phyloP scores from a whole-genome alignment of 176 grass and related monocot genomes.

The Triticum timopheevii region DNA sequence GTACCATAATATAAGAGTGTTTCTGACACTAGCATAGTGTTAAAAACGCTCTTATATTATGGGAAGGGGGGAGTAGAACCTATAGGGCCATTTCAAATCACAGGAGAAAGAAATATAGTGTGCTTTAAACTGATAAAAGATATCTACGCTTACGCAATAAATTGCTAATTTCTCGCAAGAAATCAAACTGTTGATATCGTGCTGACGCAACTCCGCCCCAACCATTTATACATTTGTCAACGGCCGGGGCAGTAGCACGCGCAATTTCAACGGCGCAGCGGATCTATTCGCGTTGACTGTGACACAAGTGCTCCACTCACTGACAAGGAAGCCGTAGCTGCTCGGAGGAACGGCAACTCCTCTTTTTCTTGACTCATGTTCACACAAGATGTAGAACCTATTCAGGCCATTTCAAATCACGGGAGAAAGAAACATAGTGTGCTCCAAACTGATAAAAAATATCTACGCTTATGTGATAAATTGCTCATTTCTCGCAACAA shows the following conservation, averaged over 20 bases:
- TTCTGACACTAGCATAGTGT: no score
- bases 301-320: not conserved
- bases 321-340: not conserved
- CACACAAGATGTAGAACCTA: not conserved
- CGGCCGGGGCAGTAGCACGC: not conserved
- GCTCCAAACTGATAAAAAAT: not conserved
- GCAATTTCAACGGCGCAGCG: not conserved
- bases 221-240: not conserved
- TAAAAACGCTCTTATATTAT: no score
- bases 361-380: constrained; percentile 19
- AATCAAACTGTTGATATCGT: not conserved
- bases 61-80: no score
- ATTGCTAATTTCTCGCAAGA: constrained; percentile 28
- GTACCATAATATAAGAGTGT: no score
- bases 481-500: constrained; percentile 27
- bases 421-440: not conserved
- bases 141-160: not conserved
- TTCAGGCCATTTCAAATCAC: not conserved
- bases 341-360: not conserved
- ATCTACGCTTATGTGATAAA: not conserved
- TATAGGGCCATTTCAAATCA: not conserved
- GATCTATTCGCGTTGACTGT: constrained; percentile 9
- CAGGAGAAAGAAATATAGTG: not conserved
- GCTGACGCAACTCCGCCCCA: not conserved
- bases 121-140: not conserved